Evolutionary conservation across 1,284 basidiomycete genomes (phyloP), one percentile per base, ranked within the genome.

Genomic region (Erythrobasidium hasegawianum): DNA sequence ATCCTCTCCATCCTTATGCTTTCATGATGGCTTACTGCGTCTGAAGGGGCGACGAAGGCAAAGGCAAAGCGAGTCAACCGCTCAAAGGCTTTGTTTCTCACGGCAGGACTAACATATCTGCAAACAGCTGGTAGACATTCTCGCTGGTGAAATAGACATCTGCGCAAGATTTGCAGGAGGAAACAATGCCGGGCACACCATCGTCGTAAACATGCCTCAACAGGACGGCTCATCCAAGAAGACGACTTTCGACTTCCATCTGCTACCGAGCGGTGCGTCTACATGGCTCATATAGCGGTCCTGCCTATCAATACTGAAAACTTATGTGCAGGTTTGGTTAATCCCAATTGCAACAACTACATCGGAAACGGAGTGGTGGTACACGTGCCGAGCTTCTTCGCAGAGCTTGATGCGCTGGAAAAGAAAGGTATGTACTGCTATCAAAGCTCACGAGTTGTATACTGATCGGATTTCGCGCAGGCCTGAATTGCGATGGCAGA

Each of bases 141-240:
- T 96, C 72, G 84, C 90, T 53, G 89, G 87, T 20, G 85, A 95
- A 61, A 84, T 86, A 72, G 95, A 98, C 77, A 80, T 98, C 75
- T 97, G 94, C 76, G 95, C 94, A 39, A 85, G 95, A 54, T 97
- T 93, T 78, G 95, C 95, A 5, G 95, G 95, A 27, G 96, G 95
- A 18, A 97, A 97, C 81, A 98, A 98, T 77, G 95, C 95, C 47
- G 96, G 95, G 5, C 95, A 98, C 79, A 98, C 96, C 38, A 97
- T 98, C 77, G 89, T 98, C 71, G 90, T 88, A 41, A 87, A 89
- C 53, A 53, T 62, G 52, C 53, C 52, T 3, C 77, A 81, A 83
- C 47, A 41, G 29, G 61, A 64, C 43, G 72, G 86, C 80, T 64
- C 83, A 81, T 76, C 85, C 78, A 86, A 81, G 70, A 85, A 85